phyloP scores from a whole-genome alignment of 345 rosid species.

The Euclidium syriacum region DNA sequence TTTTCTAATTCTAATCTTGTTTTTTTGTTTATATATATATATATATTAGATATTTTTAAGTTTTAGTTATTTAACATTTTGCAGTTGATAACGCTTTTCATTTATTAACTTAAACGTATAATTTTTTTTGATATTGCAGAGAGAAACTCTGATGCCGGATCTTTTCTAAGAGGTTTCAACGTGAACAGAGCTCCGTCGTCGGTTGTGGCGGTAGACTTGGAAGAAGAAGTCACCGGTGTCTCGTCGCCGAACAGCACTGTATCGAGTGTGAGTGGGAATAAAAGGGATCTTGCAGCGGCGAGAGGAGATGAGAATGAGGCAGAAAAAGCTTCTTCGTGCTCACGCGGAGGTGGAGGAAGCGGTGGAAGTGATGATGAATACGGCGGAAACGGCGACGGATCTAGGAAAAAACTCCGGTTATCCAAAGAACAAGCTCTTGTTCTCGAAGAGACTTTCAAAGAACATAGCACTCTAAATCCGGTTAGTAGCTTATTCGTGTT shows the following conservation, averaged over 20 bases:
- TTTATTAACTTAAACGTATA: neutral
- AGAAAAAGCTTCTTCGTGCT: constrained; percentile 68
- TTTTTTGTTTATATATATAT: neutral
- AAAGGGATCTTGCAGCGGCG: constrained; percentile 49
- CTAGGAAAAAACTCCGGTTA: constrained; percentile 79
- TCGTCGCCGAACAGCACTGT: constrained; percentile 86
- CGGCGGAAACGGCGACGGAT: constrained; percentile 52
- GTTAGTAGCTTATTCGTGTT: constrained; percentile 32
- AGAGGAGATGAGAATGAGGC: constrained; percentile 50
- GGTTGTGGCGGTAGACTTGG: constrained; percentile 17
- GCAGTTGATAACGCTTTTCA: neutral
- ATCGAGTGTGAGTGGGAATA: constrained; percentile 70
- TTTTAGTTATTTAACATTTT: neutral
- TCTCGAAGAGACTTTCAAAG: constrained; percentile 86
- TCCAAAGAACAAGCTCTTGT: constrained; percentile 73
- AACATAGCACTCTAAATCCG: constrained; percentile 78
- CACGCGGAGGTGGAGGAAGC: constrained; percentile 43
- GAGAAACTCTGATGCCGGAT: constrained; percentile 35
- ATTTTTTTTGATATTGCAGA: constrained; percentile 42
- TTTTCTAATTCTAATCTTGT: neutral
- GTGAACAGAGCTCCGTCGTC: constrained; percentile 42
- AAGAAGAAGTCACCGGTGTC: constrained; percentile 49
- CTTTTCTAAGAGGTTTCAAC: constrained; percentile 48
- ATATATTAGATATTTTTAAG: neutral
- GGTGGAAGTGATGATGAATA: constrained; percentile 68